Percentiles rank a stretch among this genome's conserved stretches.
phyloP scores from a whole-genome alignment of 352 stramenopile species.

The Elongisporangium anandrum region DNA sequence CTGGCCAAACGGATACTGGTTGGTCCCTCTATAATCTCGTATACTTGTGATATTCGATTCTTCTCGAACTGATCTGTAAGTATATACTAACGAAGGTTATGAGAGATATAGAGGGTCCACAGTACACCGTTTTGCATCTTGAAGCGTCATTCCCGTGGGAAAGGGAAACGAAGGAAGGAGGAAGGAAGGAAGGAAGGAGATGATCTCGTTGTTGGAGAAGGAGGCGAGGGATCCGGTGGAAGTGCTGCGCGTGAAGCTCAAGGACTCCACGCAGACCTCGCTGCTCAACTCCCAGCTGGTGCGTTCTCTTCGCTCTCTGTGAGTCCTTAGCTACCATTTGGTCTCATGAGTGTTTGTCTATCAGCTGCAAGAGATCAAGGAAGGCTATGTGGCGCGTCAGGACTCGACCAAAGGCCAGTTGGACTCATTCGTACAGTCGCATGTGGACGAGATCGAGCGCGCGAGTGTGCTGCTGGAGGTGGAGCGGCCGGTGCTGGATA shows the following conservation, averaged over 20 bases:
- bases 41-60: neutral
- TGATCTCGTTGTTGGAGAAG: slow-evolving; percentile 83
- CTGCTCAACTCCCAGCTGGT: slow-evolving; percentile 81
- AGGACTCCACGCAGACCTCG: slow-evolving; percentile 76
- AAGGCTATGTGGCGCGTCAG: slow-evolving; percentile 69
- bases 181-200: no score
- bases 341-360: slow-evolving; percentile 1
- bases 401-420: slow-evolving; percentile 72
- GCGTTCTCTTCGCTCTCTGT: slow-evolving; percentile 1
- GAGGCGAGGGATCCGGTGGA: slow-evolving; percentile 80
- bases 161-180: no score
- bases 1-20: neutral
- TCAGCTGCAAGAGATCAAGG: slow-evolving; percentile 82
- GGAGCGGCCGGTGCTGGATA: slow-evolving; percentile 53
- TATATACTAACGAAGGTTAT: no score
- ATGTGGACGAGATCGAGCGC: slow-evolving; percentile 84
- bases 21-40: neutral
- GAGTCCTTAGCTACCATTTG: neutral
- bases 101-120: neutral
- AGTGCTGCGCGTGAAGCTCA: slow-evolving; percentile 76
- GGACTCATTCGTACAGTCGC: slow-evolving; percentile 62
- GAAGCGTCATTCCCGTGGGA: neutral
- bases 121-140: neutral
- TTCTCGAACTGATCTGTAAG: no score
- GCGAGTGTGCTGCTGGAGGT: slow-evolving; percentile 67